Base-by-base conservation (phyloP, 495 filamentous ascomycete species). In the Saxophila tyrrhenica region DNA sequence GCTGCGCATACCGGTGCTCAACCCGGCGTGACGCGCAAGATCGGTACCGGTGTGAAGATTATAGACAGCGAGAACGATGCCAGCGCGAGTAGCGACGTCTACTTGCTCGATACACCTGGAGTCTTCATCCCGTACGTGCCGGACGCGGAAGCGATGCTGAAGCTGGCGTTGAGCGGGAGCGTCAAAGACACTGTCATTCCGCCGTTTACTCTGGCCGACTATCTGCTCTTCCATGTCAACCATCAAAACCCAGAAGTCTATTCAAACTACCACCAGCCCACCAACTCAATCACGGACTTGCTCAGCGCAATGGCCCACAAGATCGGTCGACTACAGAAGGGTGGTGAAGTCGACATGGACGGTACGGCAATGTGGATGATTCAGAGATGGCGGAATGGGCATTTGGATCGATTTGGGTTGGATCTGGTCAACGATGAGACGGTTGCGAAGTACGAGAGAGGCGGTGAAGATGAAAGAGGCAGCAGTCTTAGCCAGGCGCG, bases 111-210 rank as follows among this genome's bases (percentile, higher is more conserved):
- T 62, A 86, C 84, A 0, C 84, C 84, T 0, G 91, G 92, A 25
- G 89, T 98, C 1, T 97, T 97, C 68, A 75, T 96, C 52, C 92
- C 92, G 0, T 95, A 92, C 67, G 86, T 97, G 35, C 75, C 83
- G 0, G 77, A 89, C 66, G 75, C 82, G 3, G 85, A 90, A 64
- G 79, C 84, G 23, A 98, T 98, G 92, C 72, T 98, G 29, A 95
- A 94, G 67, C 75, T 98, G 19, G 82, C 91, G 7, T 76, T 97
- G 0, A 89, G 87, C 44, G 92, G 90, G 2, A 87, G 84, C 67
- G 87, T 97, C 24, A 92, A 95, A 62, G 90, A 95, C 64, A 83
- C 84, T 0, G 73, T 97, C 21, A 79, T 98, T 38, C 74, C 84
- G 2, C 73, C 82, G 0, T 75, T 81, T 45, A 86, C 82, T 2